Evolutionary conservation across 225 moss, liverwort and hornwort species (phyloP).

Genomic region (Straminergon stramineum): DNA sequence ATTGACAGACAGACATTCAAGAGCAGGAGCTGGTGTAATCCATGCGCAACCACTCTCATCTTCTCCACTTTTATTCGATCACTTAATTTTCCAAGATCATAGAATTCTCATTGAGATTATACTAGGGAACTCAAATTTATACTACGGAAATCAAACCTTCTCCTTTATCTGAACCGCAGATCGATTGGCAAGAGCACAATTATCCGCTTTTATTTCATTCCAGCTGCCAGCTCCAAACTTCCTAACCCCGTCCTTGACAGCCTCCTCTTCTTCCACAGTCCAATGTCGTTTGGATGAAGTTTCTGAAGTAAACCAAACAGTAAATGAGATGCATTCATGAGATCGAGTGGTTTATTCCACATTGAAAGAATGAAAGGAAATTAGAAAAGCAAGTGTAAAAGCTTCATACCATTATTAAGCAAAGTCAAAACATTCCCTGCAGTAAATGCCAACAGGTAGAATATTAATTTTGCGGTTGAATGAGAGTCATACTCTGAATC

Average conservation of each 20-base stretch:
- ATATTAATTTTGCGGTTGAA: background rate
- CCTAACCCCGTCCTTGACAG: conserved; percentile 14
- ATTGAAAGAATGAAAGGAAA: background rate
- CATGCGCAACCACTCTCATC: background rate
- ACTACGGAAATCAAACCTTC: conserved; percentile 8
- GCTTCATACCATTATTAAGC: background rate
- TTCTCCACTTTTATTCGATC: background rate
- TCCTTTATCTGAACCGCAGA: conserved; percentile 32
- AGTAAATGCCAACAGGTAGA: background rate
- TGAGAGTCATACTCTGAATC: background rate
- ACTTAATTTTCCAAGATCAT: background rate
- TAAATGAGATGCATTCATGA: background rate
- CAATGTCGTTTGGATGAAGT: conserved; percentile 2
- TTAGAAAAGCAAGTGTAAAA: background rate
- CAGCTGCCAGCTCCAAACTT: conserved; percentile 43
- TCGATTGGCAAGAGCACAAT: conserved; percentile 16
- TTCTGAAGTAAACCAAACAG: background rate
- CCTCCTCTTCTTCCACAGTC: conserved; percentile 45
- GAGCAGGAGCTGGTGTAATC: background rate
- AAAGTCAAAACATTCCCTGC: background rate
- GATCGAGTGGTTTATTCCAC: background rate
- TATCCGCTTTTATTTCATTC: conserved; percentile 41
- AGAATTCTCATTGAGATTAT: too few species aligned
- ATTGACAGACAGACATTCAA: background rate
- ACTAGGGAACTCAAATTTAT: background rate